Conservation (phyloP, 306 rosid species). For the Prosopis cineraria region DNA sequence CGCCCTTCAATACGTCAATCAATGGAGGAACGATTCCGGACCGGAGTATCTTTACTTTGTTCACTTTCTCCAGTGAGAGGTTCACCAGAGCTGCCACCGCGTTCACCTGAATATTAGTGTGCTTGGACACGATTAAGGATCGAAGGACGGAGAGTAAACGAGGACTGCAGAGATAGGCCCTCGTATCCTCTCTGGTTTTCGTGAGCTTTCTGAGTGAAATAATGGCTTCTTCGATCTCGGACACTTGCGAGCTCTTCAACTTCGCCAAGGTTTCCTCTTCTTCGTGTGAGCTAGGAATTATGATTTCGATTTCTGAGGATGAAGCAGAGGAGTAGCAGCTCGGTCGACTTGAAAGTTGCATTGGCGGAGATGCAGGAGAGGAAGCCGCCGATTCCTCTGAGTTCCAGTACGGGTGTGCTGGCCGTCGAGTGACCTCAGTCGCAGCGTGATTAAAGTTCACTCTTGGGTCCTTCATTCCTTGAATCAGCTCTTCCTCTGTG, state of each 20-base stretch:
- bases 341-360: conserved; percentile 54
- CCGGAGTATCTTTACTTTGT: conserved; percentile 86
- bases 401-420: conserved; percentile 44
- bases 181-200: conserved; percentile 51
- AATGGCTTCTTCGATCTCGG: conserved; percentile 60
- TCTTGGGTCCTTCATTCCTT: conserved; percentile 32
- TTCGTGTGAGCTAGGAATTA: conserved; percentile 27
- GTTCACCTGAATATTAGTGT: conserved; percentile 62
- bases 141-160: conserved; percentile 55
- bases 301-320: conserved; percentile 60
- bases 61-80: conserved; percentile 61
- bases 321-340: conserved; percentile 71
- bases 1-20: conserved; percentile 62
- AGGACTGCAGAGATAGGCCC: conserved; percentile 59
- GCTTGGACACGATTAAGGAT: conserved; percentile 50
- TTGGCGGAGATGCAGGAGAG: conserved; percentile 46
- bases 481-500: conserved; percentile 37
- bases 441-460: conserved; percentile 48
- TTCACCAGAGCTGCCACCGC: conserved; percentile 80
- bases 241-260: conserved; percentile 50
- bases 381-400: conserved; percentile 56
- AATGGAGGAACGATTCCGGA: conserved; percentile 84
- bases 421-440: conserved; percentile 41
- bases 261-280: conserved; percentile 59
- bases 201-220: conserved; percentile 62